Percentiles rank a stretch among this genome's conserved stretches.
Evolutionary conservation across 2,329 filamentous ascomycete species (phyloP).

Genomic region (Phialophora chinensis): DNA sequence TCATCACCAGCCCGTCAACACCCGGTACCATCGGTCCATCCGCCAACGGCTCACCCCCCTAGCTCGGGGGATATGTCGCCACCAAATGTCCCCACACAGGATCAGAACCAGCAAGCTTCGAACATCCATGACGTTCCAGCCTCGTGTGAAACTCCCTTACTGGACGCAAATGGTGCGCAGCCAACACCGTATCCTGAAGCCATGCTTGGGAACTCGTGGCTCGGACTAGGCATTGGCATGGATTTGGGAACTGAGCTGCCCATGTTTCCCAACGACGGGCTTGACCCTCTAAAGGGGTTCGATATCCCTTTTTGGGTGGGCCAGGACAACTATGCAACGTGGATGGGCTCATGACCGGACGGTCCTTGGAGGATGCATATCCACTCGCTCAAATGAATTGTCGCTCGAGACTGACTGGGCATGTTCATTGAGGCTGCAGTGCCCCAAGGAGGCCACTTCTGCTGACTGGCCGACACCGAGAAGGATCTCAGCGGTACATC

Average conservation of each 20-base stretch:
- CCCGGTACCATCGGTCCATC: background rate
- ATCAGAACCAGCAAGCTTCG: conserved; percentile 1
- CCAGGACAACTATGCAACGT: conserved; percentile 24
- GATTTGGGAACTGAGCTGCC: conserved; percentile 17
- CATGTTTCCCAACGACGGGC: conserved; percentile 17
- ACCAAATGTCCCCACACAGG: background rate
- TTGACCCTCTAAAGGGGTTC: conserved; percentile 28
- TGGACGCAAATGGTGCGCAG: background rate
- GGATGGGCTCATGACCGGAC: conserved; percentile 14
- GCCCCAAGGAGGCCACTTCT: too few relatives aligned
- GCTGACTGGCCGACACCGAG: background rate
- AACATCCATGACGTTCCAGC: background rate
- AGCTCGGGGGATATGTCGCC: background rate
- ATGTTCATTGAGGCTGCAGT: background rate
- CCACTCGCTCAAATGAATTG: background rate
- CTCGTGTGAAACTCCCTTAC: background rate
- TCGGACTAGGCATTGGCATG: conserved; percentile 15
- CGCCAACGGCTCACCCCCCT: background rate
- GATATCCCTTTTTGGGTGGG: conserved; percentile 30
- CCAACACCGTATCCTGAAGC: conserved; percentile 5
- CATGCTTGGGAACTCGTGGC: conserved; percentile 13
- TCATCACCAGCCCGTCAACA: background rate
- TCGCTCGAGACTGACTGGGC: background rate
- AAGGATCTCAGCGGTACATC: background rate
- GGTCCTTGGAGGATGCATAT: background rate